phyloP scores from a whole-genome alignment of 192 early-diverging fungal species.

The Diversispora epigaea region DNA sequence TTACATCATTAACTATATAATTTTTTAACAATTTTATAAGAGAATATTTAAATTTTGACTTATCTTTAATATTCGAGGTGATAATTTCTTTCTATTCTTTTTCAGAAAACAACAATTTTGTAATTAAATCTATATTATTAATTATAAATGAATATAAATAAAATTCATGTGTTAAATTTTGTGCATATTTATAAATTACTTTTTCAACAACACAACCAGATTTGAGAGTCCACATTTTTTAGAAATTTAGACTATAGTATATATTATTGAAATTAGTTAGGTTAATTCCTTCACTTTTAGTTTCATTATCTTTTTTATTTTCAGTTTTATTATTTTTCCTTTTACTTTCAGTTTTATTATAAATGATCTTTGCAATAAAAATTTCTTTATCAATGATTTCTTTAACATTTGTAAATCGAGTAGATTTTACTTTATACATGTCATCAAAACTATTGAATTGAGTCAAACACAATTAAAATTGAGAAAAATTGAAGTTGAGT shows the following conservation, averaged over 20 bases:
- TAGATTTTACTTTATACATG: no score
- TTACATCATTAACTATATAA: constrained; percentile 4
- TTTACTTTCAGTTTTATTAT: no score
- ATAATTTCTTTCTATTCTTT: neutral
- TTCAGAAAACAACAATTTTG: neutral
- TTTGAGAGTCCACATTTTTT: constrained; percentile 14
- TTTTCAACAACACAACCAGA: neutral
- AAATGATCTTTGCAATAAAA: no score
- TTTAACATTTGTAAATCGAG: no score
- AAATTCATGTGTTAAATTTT: neutral
- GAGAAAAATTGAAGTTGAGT: no score
- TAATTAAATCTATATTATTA: neutral
- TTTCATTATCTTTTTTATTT: no score
- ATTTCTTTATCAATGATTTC: no score
- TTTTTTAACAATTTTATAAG: neutral
- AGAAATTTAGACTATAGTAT: neutral
- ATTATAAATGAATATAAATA: constrained; percentile 19
- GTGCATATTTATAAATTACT: constrained; percentile 15
- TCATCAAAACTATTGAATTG: no score
- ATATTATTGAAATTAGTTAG: neutral
- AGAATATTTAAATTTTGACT: neutral
- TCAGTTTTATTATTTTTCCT: no score
- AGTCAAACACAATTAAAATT: no score
- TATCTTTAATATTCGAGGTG: neutral
- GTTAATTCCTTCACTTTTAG: no score